Evolutionary conservation across 2,329 filamentous ascomycete genomes (phyloP), one percentile per base, ranked within the genome.

Genomic region (Fusarium sarcochroum): DNA sequence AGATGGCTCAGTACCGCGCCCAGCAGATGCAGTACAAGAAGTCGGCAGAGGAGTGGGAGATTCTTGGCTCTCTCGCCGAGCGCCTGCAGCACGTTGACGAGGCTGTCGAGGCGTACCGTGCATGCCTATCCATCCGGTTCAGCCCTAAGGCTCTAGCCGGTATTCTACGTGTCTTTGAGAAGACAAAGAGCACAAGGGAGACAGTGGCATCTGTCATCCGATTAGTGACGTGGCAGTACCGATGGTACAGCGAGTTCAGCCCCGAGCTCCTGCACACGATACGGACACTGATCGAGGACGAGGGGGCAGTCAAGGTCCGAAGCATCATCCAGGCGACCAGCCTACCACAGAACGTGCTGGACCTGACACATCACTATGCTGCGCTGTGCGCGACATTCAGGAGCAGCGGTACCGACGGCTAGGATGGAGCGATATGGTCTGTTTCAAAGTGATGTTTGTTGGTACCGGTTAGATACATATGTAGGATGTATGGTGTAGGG

Each of bases 231-330:
- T 99, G 96, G 96, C 96, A 99, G 82, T 99, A 98, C 81, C 87
- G 96, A 72, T 99, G 96, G 96, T 99, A 99, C 83, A 98, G 94
- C 58, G 96, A 99, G 87, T 99, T 99, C 82, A 98, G 94, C 18
- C 96, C 96, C 1, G 90, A 94, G 69, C 86, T 99, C 42, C 87
- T 99, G 54, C 93, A 90, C 79, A 91, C 93, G 5, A 93, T 98
- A 75, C 91, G 96, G 66, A 94, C 93, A 70, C 85, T 99, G 70
- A 99, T 99, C 76, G 96, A 98, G 80, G 94, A 98, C 71, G 96
- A 99, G 81, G 96, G 96, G 60, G 95, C 95, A 2, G 93, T 99
- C 79, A 99, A 99, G 82, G 92, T 99, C 55, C 89, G 96, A 76
- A 98, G 94, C 79, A 97, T 99, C 76, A 94, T 99, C 54, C 96